phyloP scores from a whole-genome alignment of 2,329 filamentous ascomycete genomes.

The Colletotrichum sublineola region DNA sequence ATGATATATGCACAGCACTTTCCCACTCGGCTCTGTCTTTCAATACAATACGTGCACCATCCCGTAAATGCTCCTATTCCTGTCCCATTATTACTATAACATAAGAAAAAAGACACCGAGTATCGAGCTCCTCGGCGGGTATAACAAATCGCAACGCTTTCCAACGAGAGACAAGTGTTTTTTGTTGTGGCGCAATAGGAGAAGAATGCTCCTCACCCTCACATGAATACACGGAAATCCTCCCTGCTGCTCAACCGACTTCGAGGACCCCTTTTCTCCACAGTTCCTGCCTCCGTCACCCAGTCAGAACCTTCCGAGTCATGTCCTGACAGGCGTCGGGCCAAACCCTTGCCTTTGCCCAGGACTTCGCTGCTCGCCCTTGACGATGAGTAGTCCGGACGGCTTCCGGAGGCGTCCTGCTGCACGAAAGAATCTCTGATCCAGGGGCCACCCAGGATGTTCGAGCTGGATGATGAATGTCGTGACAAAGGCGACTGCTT shows the following conservation, averaged over 20 bases:
- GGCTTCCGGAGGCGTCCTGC: constrained; percentile 17
- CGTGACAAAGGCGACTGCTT: constrained; percentile 36
- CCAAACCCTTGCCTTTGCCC: constrained; percentile 37
- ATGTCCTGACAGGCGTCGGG: constrained; percentile 14
- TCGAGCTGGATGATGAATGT: constrained; percentile 36
- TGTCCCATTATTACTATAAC: not conserved
- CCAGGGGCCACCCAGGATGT: constrained; percentile 33
- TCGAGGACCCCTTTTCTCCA: constrained; percentile 27
- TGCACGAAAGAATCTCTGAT: constrained; percentile 31
- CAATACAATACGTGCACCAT: constrained; percentile 1
- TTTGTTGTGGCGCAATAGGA: not conserved
- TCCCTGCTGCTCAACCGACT: constrained; percentile 34
- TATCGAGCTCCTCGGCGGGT: constrained; percentile 25
- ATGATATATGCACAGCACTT: constrained; percentile 3
- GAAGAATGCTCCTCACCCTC: constrained; percentile 12
- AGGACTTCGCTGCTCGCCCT: constrained; percentile 36
- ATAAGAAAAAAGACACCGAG: constrained; percentile 12
- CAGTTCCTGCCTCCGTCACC: constrained; percentile 40
- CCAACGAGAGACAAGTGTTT: constrained; percentile 13
- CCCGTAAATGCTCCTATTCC: not conserved
- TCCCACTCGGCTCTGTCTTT: not conserved
- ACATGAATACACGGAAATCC: constrained; percentile 42
- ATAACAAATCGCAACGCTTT: constrained; percentile 42
- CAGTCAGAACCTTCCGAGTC: constrained; percentile 41
- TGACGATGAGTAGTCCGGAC: constrained; percentile 30